Evolutionary conservation across 176 grass and related monocot genomes (phyloP).

Genomic region (Lolium rigidum): DNA sequence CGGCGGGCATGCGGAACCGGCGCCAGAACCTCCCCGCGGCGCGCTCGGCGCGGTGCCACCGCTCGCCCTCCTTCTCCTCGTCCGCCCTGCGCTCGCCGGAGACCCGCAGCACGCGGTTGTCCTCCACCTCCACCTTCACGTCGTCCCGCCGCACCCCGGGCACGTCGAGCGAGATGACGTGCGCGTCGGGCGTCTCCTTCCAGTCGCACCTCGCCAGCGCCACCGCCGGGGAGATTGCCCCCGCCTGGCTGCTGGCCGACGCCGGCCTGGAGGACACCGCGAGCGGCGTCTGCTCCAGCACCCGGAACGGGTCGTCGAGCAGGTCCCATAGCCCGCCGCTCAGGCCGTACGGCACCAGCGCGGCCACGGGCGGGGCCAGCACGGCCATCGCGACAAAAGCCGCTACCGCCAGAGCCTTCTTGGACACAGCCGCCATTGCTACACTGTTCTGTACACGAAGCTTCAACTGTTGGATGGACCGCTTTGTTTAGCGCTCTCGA

Average conservation of each 20-base stretch:
- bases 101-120: slow-evolving; percentile 55
- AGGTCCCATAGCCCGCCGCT: slow-evolving; percentile 43
- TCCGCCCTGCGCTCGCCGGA: slow-evolving; percentile 56
- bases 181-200: slow-evolving; percentile 66
- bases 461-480: neutral
- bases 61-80: slow-evolving; percentile 42
- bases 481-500: neutral
- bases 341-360: slow-evolving; percentile 50
- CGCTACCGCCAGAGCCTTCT: neutral
- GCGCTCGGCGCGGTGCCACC: slow-evolving; percentile 66
- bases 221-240: neutral
- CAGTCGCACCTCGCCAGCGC: slow-evolving; percentile 58
- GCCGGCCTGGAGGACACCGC: neutral
- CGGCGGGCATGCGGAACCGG: slow-evolving; percentile 48
- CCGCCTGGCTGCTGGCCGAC: neutral
- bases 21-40: slow-evolving; percentile 53
- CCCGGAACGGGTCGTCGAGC: slow-evolving; percentile 55
- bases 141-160: slow-evolving; percentile 56
- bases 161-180: slow-evolving; percentile 59
- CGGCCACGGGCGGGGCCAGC: neutral
- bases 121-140: slow-evolving; percentile 64
- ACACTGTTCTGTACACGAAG: neutral
- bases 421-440: neutral
- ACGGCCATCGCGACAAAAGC: neutral
- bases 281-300: slow-evolving; percentile 57